phyloP scores from a whole-genome alignment of 805 yeast genomes.

The Cyberlindnera samutprakarnensis region DNA sequence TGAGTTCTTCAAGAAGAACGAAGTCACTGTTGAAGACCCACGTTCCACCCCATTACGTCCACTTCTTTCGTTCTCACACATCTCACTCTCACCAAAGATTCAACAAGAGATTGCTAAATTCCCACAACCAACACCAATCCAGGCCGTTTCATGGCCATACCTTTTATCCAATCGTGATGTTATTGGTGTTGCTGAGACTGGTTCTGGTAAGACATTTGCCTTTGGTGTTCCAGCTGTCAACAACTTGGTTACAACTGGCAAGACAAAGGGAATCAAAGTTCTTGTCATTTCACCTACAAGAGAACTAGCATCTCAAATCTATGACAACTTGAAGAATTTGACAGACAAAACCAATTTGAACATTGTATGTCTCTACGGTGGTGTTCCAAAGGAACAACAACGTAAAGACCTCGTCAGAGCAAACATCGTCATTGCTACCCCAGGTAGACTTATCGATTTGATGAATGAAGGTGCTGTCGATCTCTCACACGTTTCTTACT shows the following conservation, averaged over 20 bases:
- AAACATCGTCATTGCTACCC: constrained; percentile 89
- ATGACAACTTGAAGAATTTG: constrained; percentile 66
- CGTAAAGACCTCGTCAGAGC: constrained; percentile 57
- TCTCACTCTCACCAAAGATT: constrained; percentile 49
- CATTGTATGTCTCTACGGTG: constrained; percentile 90
- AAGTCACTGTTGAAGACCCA: constrained; percentile 75
- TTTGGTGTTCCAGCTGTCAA: constrained; percentile 96
- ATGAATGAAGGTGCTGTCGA: constrained; percentile 81
- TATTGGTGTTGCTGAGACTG: constrained; percentile 97
- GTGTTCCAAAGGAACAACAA: constrained; percentile 94
- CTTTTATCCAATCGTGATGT: constrained; percentile 74
- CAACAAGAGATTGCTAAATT: constrained; percentile 59
- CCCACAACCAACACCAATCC: constrained; percentile 93
- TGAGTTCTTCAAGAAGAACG: constrained; percentile 58
- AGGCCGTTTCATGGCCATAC: constrained; percentile 92
- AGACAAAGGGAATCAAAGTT: constrained; percentile 51
- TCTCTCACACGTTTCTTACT: constrained; percentile 58
- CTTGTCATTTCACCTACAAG: constrained; percentile 93
- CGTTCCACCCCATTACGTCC: constrained; percentile 50
- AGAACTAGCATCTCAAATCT: constrained; percentile 92
- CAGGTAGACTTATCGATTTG: constrained; percentile 93
- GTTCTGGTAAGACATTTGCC: constrained; percentile 96
- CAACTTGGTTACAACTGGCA: constrained; percentile 36
- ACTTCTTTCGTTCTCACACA: constrained; percentile 54
- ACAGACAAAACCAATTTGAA: constrained; percentile 54